Evolutionary conservation across 352 stramenopile species (phyloP), one percentile per base, ranked within the genome.

Genomic region (Globisporangium cystogenes): DNA sequence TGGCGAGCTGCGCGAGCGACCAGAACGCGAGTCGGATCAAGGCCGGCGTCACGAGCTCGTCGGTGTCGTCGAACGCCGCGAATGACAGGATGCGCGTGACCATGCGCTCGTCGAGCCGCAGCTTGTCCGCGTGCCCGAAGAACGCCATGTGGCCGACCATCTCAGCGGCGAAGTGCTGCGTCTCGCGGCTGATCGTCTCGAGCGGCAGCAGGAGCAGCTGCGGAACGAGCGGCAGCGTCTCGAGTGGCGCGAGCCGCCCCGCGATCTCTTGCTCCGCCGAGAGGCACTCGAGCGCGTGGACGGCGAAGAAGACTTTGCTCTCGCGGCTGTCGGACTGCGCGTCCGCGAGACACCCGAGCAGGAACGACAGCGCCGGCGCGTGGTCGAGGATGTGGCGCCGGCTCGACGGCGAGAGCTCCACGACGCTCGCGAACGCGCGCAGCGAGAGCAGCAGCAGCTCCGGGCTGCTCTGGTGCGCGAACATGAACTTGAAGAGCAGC

Each of bases 81-180:
- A 86, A 80, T 10, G 51, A 59, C 15, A 86, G n/a, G 12, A 86
- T 70, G 0, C 64, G 57, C 1, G 55, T 42, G n/a, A 89, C 51
- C 4, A 70, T 65, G 10, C 47, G 36, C 8, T 61, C 45, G 1
- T 73, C 48, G 4, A 89, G 37, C 10, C 51, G 41, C 4, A 89
- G 60, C 24, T 56, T 60, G 7, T 76, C 50, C 0, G 62, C 67
- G 37, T 82, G 61, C 2, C 69, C 73, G 39, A 82, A 86, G 29
- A 68, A 79, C 10, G 75, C 60, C 77, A 87, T 68, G 35, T 86
- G 83, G 1, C 77, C 77, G 33, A 87, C 68, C 57, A 82, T 79
- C 44, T 89, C 67, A 0, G 76, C 73, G 0, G 62, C 77, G 61
- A 86, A 81, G 49, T 81, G 72, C 37, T 89, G 77, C n/a, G 73